Percentiles rank a stretch among this genome's conserved stretches.
These are phyloP conservation scores for Rosa rugosa DNA, from an alignment of 306 rosid genomes.

Conservation along the genomic window DNA sequence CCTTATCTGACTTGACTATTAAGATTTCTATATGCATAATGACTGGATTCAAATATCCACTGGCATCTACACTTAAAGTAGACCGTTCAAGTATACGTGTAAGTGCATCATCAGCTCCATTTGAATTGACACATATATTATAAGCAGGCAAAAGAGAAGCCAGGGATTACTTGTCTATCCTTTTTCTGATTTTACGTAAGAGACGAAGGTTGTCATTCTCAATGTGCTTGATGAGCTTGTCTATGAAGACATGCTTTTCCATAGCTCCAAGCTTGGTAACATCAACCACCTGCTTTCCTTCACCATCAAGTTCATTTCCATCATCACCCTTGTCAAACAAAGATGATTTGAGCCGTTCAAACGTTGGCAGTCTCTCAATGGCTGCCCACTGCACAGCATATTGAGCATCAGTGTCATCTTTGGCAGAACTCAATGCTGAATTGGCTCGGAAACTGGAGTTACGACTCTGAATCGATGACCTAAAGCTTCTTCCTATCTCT, in stretches of 20 bases:
- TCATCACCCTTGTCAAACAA: slow-evolving; percentile 41
- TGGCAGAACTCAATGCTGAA: slow-evolving; percentile 3
- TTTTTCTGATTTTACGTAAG: slow-evolving; percentile 50
- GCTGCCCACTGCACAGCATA: slow-evolving; percentile 47
- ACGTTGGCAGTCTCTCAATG: slow-evolving; percentile 63
- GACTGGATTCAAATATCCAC: background rate
- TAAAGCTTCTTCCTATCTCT: slow-evolving; percentile 57
- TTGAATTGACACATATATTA: background rate
- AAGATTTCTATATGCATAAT: background rate
- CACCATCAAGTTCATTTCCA: slow-evolving; percentile 4
- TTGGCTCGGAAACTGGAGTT: slow-evolving; percentile 46
- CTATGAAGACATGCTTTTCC: slow-evolving; percentile 56
- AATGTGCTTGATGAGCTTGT: slow-evolving; percentile 59
- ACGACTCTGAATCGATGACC: slow-evolving; percentile 45
- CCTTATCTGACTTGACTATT: background rate
- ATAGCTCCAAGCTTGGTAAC: slow-evolving; percentile 61
- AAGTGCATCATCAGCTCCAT: background rate
- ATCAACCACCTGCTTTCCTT: slow-evolving; percentile 50
- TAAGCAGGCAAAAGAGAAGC: background rate
- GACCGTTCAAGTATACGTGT: background rate
- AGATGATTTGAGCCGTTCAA: slow-evolving; percentile 49
- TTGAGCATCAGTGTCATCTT: slow-evolving; percentile 23
- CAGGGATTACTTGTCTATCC: slow-evolving; percentile 57
- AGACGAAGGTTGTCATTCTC: slow-evolving; percentile 63
- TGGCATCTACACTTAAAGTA: background rate